Evolutionary conservation across 768 basidiomycete species (phyloP), one percentile per base, ranked within the genome.

Genomic region (Rhodotorula graminis): DNA sequence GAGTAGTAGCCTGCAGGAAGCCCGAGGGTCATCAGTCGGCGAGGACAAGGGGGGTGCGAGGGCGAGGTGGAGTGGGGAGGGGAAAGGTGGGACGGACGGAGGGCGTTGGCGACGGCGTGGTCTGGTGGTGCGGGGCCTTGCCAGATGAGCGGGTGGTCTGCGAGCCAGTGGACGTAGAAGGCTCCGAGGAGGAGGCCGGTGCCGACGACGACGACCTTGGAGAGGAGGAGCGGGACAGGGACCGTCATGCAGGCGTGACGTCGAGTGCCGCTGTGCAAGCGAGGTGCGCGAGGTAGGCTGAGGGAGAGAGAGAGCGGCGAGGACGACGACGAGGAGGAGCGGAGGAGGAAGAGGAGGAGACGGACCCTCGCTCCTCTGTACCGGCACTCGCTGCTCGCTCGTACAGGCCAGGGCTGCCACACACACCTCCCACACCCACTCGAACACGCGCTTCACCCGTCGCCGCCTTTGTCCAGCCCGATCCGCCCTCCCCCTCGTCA

Each of bases 81-180:
- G 18, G 44, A 60, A 42, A 25, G 11, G 33, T 11, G 6, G 18
- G 42, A 46, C 61, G 52, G 12, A 72, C 67, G 57, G 50, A 74
- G 63, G 15, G 69, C 60, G 14, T 57, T 40, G 12, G 46, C 47
- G 44, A 74, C 64, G 1, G 65, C 57, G 1, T 29, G 12, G 2
- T 44, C 10, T 14, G 56, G 27, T 7, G 61, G 31, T 2, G 56
- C 23, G 9, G 71, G 69, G 0, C 66, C 73, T 65, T 67, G 62
- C 73, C 70, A 71, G 61, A 71, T 68, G 23, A 66, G 53, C 15
- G 65, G 57, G 49, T 68, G 56, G 53, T 68, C 67, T 25, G 50
- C 64, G 11, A 69, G 1, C 74, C 74, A 75, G 50, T 71, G 63
- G 8, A 59, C 53, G 64, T 52, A 71, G 70, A 69, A 71, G 19